Conservation (phyloP, 1,284 basidiomycete genomes). For the Trametes sp. region DNA sequence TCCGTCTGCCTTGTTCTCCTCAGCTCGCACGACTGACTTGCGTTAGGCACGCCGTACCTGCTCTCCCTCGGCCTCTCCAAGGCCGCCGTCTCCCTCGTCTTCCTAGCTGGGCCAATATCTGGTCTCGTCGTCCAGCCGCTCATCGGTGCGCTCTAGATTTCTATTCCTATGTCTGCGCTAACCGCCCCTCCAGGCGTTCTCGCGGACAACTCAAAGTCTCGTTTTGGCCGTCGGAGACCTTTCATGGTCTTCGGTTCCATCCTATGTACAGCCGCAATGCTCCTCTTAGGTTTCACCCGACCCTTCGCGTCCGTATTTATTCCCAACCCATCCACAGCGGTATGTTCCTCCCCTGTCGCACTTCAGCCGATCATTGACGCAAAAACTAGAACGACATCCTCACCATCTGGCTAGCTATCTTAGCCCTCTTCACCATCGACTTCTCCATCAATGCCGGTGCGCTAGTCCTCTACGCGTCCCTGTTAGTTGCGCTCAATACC, state of each 20-base stretch:
- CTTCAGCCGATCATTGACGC: not conserved
- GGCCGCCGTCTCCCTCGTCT: constrained; percentile 88
- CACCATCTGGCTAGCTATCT: constrained; percentile 82
- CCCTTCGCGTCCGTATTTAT: constrained; percentile 74
- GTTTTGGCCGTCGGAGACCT: constrained; percentile 84
- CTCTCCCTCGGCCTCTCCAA: constrained; percentile 91
- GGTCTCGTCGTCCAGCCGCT: constrained; percentile 94
- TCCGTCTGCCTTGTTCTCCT: constrained; percentile 42
- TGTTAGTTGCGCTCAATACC: constrained; percentile 11
- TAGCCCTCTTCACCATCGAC: constrained; percentile 91
- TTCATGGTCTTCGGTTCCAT: constrained; percentile 83
- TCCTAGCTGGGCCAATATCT: constrained; percentile 92
- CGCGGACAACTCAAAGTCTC: constrained; percentile 88
- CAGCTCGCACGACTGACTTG: constrained; percentile 1
- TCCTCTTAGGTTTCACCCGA: constrained; percentile 87
- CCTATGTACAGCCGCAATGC: constrained; percentile 76
- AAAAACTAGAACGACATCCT: constrained; percentile 62
- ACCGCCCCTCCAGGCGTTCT: constrained; percentile 61
- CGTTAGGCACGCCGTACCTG: constrained; percentile 89
- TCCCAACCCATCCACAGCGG: constrained; percentile 44
- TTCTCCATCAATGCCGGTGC: constrained; percentile 90
- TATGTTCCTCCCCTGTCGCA: constrained; percentile 32
- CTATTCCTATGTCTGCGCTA: too few relatives aligned
- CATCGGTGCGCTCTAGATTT: constrained; percentile 76
- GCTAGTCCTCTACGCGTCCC: constrained; percentile 25